Base-by-base conservation (phyloP, 768 basidiomycete species). In the Phaffia australis region DNA sequence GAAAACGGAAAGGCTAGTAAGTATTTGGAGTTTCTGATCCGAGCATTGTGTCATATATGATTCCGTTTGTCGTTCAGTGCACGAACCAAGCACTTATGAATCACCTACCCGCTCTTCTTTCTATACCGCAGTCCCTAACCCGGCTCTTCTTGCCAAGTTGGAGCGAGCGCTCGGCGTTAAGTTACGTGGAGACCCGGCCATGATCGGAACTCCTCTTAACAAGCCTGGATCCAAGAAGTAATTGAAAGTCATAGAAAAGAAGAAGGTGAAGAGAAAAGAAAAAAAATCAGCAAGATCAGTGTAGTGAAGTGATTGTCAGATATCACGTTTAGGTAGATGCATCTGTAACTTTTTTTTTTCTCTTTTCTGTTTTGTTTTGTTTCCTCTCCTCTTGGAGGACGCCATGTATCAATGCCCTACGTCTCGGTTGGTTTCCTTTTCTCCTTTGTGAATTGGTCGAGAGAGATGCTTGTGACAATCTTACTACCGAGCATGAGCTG, bases 91-190 rank as follows among this genome's bases (percentile, higher is more conserved):
- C n/a, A 15, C 52, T 42, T 11, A 54, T 15, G 9, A 29, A 29
- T 15, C 15, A 15, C 16, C 52, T 54, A 29, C n/a, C 52, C 23
- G n/a, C 15, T 23, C 15, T n/a, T 67, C 56, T 55, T 25, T 19
- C 52, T 42, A 19, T 14, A 42, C 78, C 90, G 47, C 87, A 89
- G 76, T 89, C 49, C 92, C 92, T 35, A 91, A 86, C 73, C 78
- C 87, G 51, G 87, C 90, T 74, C 84, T 95, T 72, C 83, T 97
- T 42, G 80, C 81, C 64, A 94, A 95, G 81, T 84, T 95, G 70
- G 93, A 97, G 79, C 83, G 90, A 63, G 78, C 78, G 35, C 81
- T 97, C 70, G 85, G 84, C 56, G 86, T 95, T 72, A 97, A 94
- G 77, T 82, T 97, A 69, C 84, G 92, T 75, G 92, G 92, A 85